Conservation (phyloP, 768 basidiomycete genomes). For the Leccinum variicolor region DNA sequence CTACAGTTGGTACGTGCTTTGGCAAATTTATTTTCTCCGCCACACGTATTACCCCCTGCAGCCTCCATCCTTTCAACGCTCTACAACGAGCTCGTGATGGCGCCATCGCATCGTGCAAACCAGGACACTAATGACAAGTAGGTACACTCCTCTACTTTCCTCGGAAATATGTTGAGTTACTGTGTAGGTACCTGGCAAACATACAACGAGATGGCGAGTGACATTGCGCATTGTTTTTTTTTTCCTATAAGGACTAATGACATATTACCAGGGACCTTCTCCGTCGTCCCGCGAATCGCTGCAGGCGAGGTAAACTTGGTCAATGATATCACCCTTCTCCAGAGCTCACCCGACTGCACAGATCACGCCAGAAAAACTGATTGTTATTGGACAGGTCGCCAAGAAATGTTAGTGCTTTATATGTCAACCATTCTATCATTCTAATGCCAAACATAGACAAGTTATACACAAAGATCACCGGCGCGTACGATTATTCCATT, state of each 20-base stretch:
- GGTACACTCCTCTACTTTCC: neutral
- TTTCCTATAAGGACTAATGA: neutral
- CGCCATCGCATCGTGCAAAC: slow-evolving; percentile 58
- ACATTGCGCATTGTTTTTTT: neutral
- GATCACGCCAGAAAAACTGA: slow-evolving; percentile 63
- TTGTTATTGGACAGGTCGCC: slow-evolving; percentile 60
- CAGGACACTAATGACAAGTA: slow-evolving; percentile 67
- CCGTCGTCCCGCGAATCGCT: slow-evolving; percentile 67
- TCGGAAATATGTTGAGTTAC: neutral
- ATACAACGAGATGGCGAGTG: slow-evolving; percentile 59
- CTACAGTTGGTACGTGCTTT: slow-evolving; percentile 47
- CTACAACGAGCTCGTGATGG: slow-evolving; percentile 65
- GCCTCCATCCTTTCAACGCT: slow-evolving; percentile 43
- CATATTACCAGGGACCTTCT: slow-evolving; percentile 49
- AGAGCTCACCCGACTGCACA: slow-evolving; percentile 6
- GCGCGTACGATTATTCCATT: slow-evolving; percentile 24
- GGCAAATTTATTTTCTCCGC: neutral
- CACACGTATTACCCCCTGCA: slow-evolving; percentile 1
- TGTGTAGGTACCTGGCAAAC: slow-evolving; percentile 55
- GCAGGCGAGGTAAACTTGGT: slow-evolving; percentile 52
- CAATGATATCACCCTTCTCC: neutral
- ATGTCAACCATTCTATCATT: neutral
- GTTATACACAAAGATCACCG: slow-evolving; percentile 63
- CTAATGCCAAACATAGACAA: slow-evolving; percentile 31
- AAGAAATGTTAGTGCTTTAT: slow-evolving; percentile 47